Evolutionary conservation across 306 rosid species (phyloP).

Genomic region (Cucumis cinereus): DNA sequence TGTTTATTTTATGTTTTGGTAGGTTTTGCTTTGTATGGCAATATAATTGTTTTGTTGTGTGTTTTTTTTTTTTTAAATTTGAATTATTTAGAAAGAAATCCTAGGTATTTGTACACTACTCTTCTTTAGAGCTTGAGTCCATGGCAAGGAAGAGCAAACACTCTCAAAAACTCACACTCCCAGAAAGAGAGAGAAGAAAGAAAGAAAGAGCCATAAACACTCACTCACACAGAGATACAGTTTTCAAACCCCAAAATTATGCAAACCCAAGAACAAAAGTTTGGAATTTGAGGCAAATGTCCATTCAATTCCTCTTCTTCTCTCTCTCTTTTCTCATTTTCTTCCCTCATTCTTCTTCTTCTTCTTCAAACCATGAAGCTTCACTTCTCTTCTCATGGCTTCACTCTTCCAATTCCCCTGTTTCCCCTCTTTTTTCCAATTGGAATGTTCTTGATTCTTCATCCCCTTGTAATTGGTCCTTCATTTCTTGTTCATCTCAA

Average conservation of each 20-base stretch:
- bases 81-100: neutral
- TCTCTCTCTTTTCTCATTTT: conserved; percentile 7
- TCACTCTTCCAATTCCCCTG: conserved; percentile 25
- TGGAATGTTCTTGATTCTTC: conserved; percentile 55
- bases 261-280: conserved; percentile 40
- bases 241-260: conserved; percentile 27
- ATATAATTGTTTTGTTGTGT: neutral
- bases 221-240: neutral
- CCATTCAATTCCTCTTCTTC: conserved; percentile 16
- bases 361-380: conserved; percentile 49
- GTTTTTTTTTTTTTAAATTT: neutral
- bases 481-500: conserved; percentile 55
- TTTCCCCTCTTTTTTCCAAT: conserved; percentile 32
- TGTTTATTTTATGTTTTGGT: neutral
- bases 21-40: neutral
- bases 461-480: conserved; percentile 83
- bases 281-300: conserved; percentile 57
- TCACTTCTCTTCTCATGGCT: conserved; percentile 74
- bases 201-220: conserved; percentile 2
- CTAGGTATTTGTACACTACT: neutral
- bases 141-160: conserved; percentile 26
- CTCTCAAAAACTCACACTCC: neutral
- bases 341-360: conserved; percentile 24
- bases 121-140: conserved; percentile 26
- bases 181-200: conserved; percentile 4